These are phyloP conservation scores for Sporisorium exsertum DNA, from an alignment of 1,284 basidiomycete genomes.

Conservation along the genomic window DNA sequence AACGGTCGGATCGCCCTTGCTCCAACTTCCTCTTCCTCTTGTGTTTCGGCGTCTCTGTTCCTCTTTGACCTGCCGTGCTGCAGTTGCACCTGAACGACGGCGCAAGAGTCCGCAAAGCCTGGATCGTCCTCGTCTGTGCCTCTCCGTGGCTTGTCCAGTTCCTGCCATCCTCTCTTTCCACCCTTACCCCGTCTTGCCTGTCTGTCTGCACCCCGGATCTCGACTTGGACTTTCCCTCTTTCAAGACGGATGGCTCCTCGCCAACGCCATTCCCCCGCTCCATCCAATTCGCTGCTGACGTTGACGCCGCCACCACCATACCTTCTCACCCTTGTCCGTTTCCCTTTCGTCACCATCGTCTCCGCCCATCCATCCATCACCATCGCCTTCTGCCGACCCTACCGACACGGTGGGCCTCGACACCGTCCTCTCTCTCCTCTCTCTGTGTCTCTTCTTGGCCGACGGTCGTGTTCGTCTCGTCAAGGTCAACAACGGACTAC, in stretches of 20 bases:
- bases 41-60: neutral
- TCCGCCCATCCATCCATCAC: slow-evolving; percentile 1
- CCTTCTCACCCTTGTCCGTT: slow-evolving; percentile 1
- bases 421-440: neutral
- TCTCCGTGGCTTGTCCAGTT: neutral
- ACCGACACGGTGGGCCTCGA: slow-evolving; percentile 12
- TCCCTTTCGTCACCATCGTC: slow-evolving; percentile 11
- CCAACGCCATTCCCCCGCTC: neutral
- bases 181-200: slow-evolving; percentile 1
- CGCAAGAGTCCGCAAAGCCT: neutral
- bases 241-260: neutral
- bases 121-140: neutral
- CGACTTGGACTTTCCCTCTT: neutral
- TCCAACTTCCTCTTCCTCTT: neutral
- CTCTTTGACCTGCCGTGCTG: neutral
- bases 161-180: neutral
- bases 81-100: neutral
- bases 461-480: neutral
- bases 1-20: slow-evolving; percentile 5
- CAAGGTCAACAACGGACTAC: neutral
- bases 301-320: neutral
- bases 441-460: neutral
- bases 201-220: slow-evolving; percentile 8
- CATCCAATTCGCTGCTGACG: neutral
- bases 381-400: slow-evolving; percentile 6